Percentiles rank a stretch among this genome's conserved stretches.
phyloP scores from a whole-genome alignment of 2,329 filamentous ascomycete species.

The Endocalyx cinctus region DNA sequence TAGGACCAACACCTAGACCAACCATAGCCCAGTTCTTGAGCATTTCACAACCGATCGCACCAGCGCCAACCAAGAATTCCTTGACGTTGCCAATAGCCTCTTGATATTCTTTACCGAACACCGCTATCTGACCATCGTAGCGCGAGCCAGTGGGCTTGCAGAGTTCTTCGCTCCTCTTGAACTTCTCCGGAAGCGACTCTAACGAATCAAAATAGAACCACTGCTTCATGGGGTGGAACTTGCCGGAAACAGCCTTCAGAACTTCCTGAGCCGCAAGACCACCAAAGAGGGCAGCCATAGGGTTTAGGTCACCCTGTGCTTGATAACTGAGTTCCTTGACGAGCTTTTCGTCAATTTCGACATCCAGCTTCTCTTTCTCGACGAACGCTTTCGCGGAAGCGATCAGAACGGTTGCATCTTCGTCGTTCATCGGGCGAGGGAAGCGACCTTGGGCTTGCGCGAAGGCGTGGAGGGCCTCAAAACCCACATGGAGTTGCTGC shows the following conservation, averaged over 20 bases:
- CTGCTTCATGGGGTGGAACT: constrained; percentile 93
- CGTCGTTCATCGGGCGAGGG: constrained; percentile 78
- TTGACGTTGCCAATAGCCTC: constrained; percentile 87
- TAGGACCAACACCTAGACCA: constrained; percentile 80
- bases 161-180: constrained; percentile 73
- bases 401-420: constrained; percentile 74
- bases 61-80: constrained; percentile 92
- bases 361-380: constrained; percentile 67
- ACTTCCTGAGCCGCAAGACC: constrained; percentile 92
- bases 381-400: constrained; percentile 72
- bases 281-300: constrained; percentile 93
- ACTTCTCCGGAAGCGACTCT: constrained; percentile 81
- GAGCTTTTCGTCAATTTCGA: constrained; percentile 88
- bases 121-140: constrained; percentile 96
- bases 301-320: constrained; percentile 82
- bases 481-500: constrained; percentile 82
- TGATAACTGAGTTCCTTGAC: constrained; percentile 93
- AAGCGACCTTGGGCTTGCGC: constrained; percentile 68
- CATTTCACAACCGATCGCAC: constrained; percentile 98
- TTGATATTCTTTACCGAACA: constrained; percentile 91
- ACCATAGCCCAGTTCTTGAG: constrained; percentile 99
- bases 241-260: constrained; percentile 93
- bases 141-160: constrained; percentile 82
- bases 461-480: constrained; percentile 89
- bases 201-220: constrained; percentile 97